Conservation (phyloP, 2,329 filamentous ascomycete species). For the Paramyrothecium roridum region DNA sequence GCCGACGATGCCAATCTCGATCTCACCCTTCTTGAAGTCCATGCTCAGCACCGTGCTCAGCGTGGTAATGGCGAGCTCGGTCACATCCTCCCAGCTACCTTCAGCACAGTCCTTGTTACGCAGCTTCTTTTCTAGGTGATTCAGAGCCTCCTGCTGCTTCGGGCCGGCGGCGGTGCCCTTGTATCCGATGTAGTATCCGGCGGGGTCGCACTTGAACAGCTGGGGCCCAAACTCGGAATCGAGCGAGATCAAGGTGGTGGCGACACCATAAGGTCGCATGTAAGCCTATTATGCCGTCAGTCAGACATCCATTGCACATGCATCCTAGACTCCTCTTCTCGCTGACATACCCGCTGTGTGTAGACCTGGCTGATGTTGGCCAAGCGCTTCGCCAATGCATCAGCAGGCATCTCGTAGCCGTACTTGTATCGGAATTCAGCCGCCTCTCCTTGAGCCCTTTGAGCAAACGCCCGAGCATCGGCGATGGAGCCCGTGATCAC, state of each 20-base stretch:
- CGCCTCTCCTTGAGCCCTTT: slow-evolving; percentile 90
- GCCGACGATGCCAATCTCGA: slow-evolving; percentile 96
- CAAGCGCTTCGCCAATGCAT: slow-evolving; percentile 91
- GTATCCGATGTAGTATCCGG: slow-evolving; percentile 97
- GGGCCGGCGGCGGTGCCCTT: slow-evolving; percentile 96
- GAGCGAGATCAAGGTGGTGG: slow-evolving; percentile 90
- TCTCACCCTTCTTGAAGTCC: slow-evolving; percentile 99
- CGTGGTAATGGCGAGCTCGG: slow-evolving; percentile 93
- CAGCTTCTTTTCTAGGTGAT: slow-evolving; percentile 98
- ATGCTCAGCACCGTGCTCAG: slow-evolving; percentile 96
- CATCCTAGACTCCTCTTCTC: neutral
- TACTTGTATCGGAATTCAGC: slow-evolving; percentile 98
- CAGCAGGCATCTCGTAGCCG: slow-evolving; percentile 99
- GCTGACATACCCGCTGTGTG: slow-evolving; percentile 88
- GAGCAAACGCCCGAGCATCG: slow-evolving; percentile 89
- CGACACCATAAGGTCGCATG: slow-evolving; percentile 96
- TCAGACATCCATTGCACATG: slow-evolving; percentile 11
- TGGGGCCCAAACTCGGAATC: slow-evolving; percentile 91
- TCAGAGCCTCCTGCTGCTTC: slow-evolving; percentile 98
- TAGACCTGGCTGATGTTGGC: slow-evolving; percentile 99
- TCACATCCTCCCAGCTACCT: slow-evolving; percentile 94
- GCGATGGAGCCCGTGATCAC: slow-evolving; percentile 99
- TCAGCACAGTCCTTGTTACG: slow-evolving; percentile 97
- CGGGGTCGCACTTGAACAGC: slow-evolving; percentile 97
- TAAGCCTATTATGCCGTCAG: slow-evolving; percentile 62